Percentiles rank a stretch among this genome's conserved stretches.
Evolutionary conservation across 176 grass and related monocot genomes (phyloP).

Genomic region (Zea luxurians): DNA sequence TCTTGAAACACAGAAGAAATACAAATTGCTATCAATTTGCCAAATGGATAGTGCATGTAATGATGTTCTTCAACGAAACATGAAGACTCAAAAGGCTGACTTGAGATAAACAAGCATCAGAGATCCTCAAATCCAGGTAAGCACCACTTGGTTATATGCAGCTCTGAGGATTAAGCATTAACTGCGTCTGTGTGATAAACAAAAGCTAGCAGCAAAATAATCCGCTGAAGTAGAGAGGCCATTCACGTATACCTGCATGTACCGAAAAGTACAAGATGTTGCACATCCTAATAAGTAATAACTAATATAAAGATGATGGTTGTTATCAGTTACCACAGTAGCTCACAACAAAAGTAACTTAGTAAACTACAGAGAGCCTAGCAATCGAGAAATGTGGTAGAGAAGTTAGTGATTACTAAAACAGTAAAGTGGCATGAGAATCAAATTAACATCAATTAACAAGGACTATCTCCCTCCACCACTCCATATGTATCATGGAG

Average conservation of each 20-base stretch:
- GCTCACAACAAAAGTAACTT: background rate
- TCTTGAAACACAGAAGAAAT: constrained; percentile 34
- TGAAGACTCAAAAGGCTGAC: constrained; percentile 17
- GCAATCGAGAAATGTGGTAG: background rate
- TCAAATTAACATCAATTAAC: too few species aligned
- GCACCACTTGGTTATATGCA: background rate
- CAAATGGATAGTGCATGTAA: constrained; percentile 30
- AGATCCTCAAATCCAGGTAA: background rate
- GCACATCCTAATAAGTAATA: background rate
- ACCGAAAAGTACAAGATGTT: background rate
- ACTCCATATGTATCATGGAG: background rate
- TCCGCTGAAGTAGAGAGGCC: background rate
- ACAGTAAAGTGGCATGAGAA: too few species aligned
- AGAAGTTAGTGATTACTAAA: background rate
- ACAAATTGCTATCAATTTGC: too few species aligned
- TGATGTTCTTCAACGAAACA: constrained; percentile 31
- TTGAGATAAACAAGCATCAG: too few species aligned
- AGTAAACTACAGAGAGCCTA: background rate
- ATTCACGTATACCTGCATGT: background rate
- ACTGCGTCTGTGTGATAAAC: background rate
- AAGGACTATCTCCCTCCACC: too few species aligned
- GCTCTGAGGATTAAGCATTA: background rate
- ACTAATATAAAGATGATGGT: background rate
- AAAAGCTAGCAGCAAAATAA: background rate
- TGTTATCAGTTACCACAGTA: background rate